Conservation (phyloP, 1,139 yeast genomes). For the Williopsis jadinii region DNA sequence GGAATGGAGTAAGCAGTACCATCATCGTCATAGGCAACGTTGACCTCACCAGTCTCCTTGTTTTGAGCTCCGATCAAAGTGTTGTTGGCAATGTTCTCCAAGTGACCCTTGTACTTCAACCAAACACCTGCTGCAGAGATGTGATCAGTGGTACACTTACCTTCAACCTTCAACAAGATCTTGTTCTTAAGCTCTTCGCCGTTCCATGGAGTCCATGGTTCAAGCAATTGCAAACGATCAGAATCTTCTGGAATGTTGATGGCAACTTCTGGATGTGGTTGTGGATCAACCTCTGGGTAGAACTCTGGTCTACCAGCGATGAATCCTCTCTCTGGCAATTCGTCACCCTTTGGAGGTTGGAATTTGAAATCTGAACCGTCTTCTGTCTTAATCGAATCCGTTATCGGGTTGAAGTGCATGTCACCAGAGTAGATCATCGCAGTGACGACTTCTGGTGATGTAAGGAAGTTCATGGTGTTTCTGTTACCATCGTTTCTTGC, state of each 20-base stretch:
- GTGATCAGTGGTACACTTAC: conserved; percentile 97
- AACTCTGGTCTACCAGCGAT: conserved; percentile 74
- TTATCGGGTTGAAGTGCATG: conserved; percentile 80
- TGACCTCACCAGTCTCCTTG: conserved; percentile 94
- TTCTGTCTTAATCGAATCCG: conserved; percentile 59
- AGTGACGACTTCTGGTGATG: conserved; percentile 95
- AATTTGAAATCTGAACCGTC: conserved; percentile 71
- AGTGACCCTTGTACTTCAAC: conserved; percentile 96
- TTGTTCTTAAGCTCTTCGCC: conserved; percentile 74
- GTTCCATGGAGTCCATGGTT: conserved; percentile 82
- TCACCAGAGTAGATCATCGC: conserved; percentile 94
- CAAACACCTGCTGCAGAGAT: conserved; percentile 99
- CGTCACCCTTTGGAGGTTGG: conserved; percentile 70
- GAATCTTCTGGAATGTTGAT: conserved; percentile 76
- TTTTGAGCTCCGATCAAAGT: conserved; percentile 96
- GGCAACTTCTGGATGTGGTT: conserved; percentile 59
- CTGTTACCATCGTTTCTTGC: conserved; percentile 98
- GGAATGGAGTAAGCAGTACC: conserved; percentile 79
- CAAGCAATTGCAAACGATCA: conserved; percentile 74
- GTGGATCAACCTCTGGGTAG: conserved; percentile 79
- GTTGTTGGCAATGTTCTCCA: conserved; percentile 91
- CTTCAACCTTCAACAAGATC: conserved; percentile 84
- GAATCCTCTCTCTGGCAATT: conserved; percentile 77
- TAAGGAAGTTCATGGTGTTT: conserved; percentile 91
- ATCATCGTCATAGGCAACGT: conserved; percentile 81